Base-by-base conservation (phyloP, 495 filamentous ascomycete species). In the Neurospora sp. region DNA sequence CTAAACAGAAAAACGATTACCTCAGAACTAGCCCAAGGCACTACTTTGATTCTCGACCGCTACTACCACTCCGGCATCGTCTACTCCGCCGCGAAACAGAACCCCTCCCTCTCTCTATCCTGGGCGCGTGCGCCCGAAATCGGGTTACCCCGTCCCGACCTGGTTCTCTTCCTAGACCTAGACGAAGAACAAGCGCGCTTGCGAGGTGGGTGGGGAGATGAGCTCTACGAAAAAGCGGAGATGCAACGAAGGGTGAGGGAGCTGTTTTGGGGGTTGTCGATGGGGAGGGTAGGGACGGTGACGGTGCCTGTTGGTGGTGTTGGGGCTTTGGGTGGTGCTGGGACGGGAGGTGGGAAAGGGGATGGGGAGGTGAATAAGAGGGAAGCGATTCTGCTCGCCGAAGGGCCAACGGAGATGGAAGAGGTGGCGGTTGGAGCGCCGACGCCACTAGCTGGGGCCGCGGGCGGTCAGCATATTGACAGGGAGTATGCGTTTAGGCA, bases 31-130 rank as follows among this genome's bases (percentile, higher is more conserved):
- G 75, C 81, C 9, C 79, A 81, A 8, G 94, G 94, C 17, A 87
- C 82, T 59, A 97, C 89, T 0, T 86, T 99, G 9, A 86, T 99
- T 39, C 88, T 94, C 70, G 96, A 99, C 81, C 90, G 96, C 48
- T 99, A 98, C 82, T 96, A 95, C 77, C 94, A 97, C 82, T 93
- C 90, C 42, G 96, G 96, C 20, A 91, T 93, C 68, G 93, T 97
- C 22, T 99, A 98, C 82, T 93, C 90, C n/a, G 92, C 93, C n/a
- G 96, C 96, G 0, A 98, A 98, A 77, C 84, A 87, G 31, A 92
- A 92, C 77, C 88, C 89, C 8, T 82, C 81, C 8, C 85, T 97
- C 9, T 84, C 87, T 1, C 81, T 98, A 7, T 81, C 87, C 4
- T 98, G 95, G 93, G 93, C 93, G 48, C 86, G 87, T 59, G 86